A percentile compares a stretch with the other conserved stretches of the same genome.
Evolutionary conservation across 2,329 filamentous ascomycete species (phyloP).

Genomic region (Fusarium sulawesiense): DNA sequence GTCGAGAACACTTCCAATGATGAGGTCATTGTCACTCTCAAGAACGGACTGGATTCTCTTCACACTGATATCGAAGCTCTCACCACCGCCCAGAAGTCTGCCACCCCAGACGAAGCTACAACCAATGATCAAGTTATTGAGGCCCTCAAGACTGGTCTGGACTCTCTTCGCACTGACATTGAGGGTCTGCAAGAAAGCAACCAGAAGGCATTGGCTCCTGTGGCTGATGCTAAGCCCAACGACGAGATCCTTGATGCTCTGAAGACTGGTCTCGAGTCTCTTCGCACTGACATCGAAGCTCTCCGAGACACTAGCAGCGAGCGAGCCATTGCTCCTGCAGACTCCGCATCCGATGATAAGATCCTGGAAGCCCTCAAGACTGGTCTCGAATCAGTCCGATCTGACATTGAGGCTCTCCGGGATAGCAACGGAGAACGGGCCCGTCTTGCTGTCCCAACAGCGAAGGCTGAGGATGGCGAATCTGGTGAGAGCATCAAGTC

Average conservation of each 20-base stretch:
- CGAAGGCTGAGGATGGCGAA: conserved; percentile 42
- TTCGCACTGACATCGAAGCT: conserved; percentile 78
- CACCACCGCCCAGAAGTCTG: conserved; percentile 66
- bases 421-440: conserved; percentile 61
- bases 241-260: conserved; percentile 87
- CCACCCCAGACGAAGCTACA: conserved; percentile 20
- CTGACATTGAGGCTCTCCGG: conserved; percentile 80
- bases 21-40: conserved; percentile 86
- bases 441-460: conserved; percentile 54
- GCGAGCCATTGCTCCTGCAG: conserved; percentile 58
- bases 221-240: conserved; percentile 78
- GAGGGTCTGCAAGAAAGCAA: conserved; percentile 71
- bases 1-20: conserved; percentile 61
- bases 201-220: conserved; percentile 59
- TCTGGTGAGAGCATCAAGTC: conserved; percentile 67
- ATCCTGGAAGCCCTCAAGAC: conserved; percentile 85
- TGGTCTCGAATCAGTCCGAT: conserved; percentile 77
- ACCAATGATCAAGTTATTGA: conserved; percentile 40
- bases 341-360: conserved; percentile 69
- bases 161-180: conserved; percentile 42
- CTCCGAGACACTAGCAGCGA: conserved; percentile 75
- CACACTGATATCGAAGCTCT: conserved; percentile 79
- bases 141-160: conserved; percentile 39
- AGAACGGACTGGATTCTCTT: conserved; percentile 76
- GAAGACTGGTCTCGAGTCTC: conserved; percentile 77